Evolutionary conservation across 2,329 filamentous ascomycete species (phyloP), one percentile per base, ranked within the genome.

Genomic region (Zasmidium angulare): DNA sequence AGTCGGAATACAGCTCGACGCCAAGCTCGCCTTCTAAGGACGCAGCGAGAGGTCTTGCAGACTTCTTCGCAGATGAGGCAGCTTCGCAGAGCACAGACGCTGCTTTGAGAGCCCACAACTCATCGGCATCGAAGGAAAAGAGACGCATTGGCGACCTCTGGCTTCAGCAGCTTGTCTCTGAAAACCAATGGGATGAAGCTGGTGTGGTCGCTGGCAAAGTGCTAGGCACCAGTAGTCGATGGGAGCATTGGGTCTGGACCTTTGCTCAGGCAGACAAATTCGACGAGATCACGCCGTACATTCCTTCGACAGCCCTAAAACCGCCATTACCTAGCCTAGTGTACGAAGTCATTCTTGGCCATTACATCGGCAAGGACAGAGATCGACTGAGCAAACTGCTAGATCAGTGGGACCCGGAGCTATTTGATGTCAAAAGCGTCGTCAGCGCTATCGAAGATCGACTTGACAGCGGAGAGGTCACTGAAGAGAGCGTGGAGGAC

Each of bases 181-280:
- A 84, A 0, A 82, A 85, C 9, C 82, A 93, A 62, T 99, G 95
- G 95, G 72, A 73, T 9, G 80, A 84, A 58, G 95, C 95, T 4
- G 93, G 91, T 0, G 82, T 89, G 68, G 82, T 96, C 2, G 93
- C 92, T 59, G 90, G 89, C 14, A 91, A 88, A 69, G 93, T 97
- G 0, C 80, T 99, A 1, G 86, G 86, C 47, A 91, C 88, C 1
- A 86, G 91, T 0, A 82, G 89, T 50, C 82, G 89, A 66, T 99
- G 95, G 95, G 93, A 98, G 76, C 91, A 96, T 69, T 98, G 93
- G 92, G 89, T 96, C 3, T 96, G 90, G 86, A 88, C 86, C 0
- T 99, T 99, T 76, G 91, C 92, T 7, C 89, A 91, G 46, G 89
- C 90, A 1, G 84, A 90, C 64, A 91, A 87, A 70, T 91, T 96